Evolutionary conservation across 441 rosid genomes (phyloP), one percentile per base, ranked within the genome.

Genomic region (Eutrema salsugineum): DNA sequence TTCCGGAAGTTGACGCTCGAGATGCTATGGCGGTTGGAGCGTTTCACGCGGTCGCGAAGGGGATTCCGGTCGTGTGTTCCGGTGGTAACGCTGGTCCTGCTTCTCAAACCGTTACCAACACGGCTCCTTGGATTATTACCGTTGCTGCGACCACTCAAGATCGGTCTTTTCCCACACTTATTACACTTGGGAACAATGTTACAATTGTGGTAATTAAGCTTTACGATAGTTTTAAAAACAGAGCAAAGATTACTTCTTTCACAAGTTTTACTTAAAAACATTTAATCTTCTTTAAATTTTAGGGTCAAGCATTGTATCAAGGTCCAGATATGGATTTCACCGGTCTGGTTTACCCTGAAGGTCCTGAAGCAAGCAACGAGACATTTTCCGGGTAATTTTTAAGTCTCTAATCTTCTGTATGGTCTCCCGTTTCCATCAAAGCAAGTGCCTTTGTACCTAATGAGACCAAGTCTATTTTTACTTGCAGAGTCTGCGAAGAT

Each of bases 141-240:
- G 83, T 83, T 6, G 86, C 82, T 11, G 83, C 86, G 2, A 61
- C 63, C 35, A 76, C 83, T 50, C 76, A 75, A 4, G 86, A 83
- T 35, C 79, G 83, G 56, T 70, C 76, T 54, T 83, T 80, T 32
- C 75, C 70, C 1, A 56, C 82, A 22, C 27, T 63, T 22, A 76
- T 83, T 17, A 78, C 79, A 44, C 80, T 83, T 6, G 86, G 80
- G 42, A 83, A 76, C 54, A 78, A 80, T 19, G 28, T 60, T 46
- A 76, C 80, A 3, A 47, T 82, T 30, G 68, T 70, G 85, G 87
- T 83, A 24, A 24, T 24, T 24, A 77, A 40, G 44, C 24, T 65
- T 55, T 53, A 4, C 22, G 20, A 8, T 6, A 39, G 20, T 22
- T 5, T 5, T 6, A 16, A 33, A 42, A 20, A 43, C 36, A 71